A percentile compares a stretch with the other conserved stretches of the same genome.
Evolutionary conservation across 1,284 basidiomycete genomes (phyloP).

Genomic region (Retiboletus flavoniger): DNA sequence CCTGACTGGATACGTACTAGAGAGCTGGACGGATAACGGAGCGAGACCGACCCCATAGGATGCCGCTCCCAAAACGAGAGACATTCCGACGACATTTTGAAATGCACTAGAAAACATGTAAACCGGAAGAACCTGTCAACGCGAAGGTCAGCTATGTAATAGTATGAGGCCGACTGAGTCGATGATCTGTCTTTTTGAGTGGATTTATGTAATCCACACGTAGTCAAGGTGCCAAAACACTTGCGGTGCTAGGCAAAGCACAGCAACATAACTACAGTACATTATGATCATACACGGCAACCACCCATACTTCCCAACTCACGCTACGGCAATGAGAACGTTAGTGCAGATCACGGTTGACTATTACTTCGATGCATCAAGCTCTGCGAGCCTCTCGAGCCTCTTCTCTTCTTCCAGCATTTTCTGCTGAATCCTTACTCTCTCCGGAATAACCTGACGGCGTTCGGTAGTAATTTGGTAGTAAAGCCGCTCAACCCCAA

Average conservation of each 20-base stretch:
- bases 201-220: too few species aligned
- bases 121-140: background rate
- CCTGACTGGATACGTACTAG: conserved; percentile 55
- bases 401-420: conserved; percentile 13
- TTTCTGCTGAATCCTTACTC: conserved; percentile 1
- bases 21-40: conserved; percentile 72
- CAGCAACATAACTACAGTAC: background rate
- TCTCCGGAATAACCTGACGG: conserved; percentile 2
- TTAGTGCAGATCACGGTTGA: background rate
- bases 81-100: conserved; percentile 55
- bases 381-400: conserved; percentile 2
- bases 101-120: conserved; percentile 30
- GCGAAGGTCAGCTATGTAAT: background rate
- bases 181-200: background rate
- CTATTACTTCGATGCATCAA: background rate
- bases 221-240: too few species aligned
- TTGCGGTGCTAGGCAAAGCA: background rate
- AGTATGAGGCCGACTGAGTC: background rate
- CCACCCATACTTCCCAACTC: background rate
- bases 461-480: conserved; percentile 4
- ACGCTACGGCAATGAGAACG: background rate
- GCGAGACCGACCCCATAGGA: conserved; percentile 73
- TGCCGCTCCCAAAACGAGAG: conserved; percentile 65
- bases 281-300: background rate
- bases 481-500: conserved; percentile 8